These are phyloP conservation scores for Podaxis pistillaris DNA, from an alignment of 768 basidiomycete genomes.

Conservation along the genomic window DNA sequence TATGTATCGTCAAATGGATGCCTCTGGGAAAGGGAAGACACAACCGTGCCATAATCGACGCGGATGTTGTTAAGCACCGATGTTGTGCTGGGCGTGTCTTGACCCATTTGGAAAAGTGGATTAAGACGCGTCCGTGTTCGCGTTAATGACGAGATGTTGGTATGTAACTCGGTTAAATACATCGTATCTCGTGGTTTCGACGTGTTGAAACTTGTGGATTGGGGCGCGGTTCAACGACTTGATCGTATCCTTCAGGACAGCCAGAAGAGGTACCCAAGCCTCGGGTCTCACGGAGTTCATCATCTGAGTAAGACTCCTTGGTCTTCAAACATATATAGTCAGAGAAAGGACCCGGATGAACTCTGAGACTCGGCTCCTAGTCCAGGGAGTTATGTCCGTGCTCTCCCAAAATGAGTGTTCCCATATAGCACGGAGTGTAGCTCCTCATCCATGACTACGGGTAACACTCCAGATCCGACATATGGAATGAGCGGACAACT, in stretches of 20 bases:
- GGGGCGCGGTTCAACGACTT: neutral
- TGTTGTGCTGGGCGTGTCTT: neutral
- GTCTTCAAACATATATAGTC: too few species aligned
- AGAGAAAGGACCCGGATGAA: too few species aligned
- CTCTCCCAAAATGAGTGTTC: too few species aligned
- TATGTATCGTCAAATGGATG: neutral
- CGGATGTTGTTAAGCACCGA: conserved; percentile 11
- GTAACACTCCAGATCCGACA: too few species aligned
- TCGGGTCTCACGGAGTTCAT: neutral
- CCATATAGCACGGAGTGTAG: too few species aligned
- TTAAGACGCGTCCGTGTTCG: neutral
- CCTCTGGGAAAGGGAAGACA: neutral
- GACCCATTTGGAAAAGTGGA: conserved; percentile 4
- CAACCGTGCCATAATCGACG: neutral
- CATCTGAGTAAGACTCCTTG: too few species aligned
- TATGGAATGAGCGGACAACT: too few species aligned
- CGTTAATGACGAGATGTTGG: neutral
- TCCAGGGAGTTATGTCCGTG: too few species aligned
- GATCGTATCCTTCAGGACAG: neutral
- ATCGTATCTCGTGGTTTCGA: neutral
- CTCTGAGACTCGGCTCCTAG: too few species aligned
- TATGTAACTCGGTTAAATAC: neutral
- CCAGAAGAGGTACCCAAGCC: neutral
- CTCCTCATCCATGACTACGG: too few species aligned
- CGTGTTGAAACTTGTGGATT: neutral